Evolutionary conservation across 2,329 filamentous ascomycete genomes (phyloP), one percentile per base, ranked within the genome.

Genomic region (Colletotrichum liaoningense): DNA sequence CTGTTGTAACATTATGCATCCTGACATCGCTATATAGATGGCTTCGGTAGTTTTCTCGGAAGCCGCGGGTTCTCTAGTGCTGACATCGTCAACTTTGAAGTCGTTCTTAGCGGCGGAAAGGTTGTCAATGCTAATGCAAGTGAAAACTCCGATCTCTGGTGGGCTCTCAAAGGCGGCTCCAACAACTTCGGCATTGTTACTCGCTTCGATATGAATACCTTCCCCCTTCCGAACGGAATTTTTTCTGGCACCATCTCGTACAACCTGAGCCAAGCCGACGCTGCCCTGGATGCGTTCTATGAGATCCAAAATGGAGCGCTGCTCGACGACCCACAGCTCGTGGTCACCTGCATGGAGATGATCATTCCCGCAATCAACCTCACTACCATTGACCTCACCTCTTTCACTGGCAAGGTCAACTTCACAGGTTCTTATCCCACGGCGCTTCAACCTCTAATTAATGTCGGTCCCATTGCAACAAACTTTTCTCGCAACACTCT

Each of bases 231-330:
- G 0, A 46, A 63, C 22, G 59, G 59, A 7, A 24, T 63, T 26
- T 63, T 7, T 16, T 49, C 38, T 7, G 59, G 59, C 33, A 49
- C 33, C 26, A 19, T 46, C 38, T 63, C 28, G 33, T 69, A 72
- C 14, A 35, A 59, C 12, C 58, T 60, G 42, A 72, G 69, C 26
- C 56, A 74, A 55, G 73, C 72, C 30, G 59, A 66, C 19, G 58
- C 11, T 22, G 69, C 64, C 54, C 28, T 65, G 19, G 66, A 73
- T 58, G 63, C 59, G 33, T 75, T 79, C 52, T 64, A 22, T n/a
- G 74, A 65, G 30, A 75, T 79, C 12, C 76, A 76, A 38, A 49
- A 77, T 16, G 68, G 74, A 28, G 76, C 77, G 33, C 78, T 78
- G 67, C 75, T 77, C 24, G 59, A 72, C 4, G 69, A 76, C 52